phyloP scores from a whole-genome alignment of 352 stramenopile species.

The Pelagophyceae sp. region DNA sequence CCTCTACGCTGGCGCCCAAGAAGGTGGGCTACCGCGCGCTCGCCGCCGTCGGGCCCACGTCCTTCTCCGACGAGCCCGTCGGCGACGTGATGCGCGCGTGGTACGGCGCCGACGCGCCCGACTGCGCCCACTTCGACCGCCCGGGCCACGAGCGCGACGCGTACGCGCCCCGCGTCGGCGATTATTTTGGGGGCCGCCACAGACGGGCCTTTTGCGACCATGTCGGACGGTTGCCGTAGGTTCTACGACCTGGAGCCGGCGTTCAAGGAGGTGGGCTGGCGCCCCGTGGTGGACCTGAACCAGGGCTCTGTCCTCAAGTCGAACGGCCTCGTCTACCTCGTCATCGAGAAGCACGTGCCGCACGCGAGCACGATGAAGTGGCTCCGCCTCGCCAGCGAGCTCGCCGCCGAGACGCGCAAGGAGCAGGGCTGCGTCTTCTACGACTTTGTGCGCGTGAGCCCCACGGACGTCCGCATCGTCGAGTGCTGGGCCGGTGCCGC shows the following conservation, averaged over 20 bases:
- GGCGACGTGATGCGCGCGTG: neutral
- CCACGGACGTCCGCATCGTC: constrained; percentile 14
- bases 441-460: constrained; percentile 16
- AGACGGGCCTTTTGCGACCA: too few species aligned
- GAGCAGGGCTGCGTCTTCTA: constrained; percentile 22
- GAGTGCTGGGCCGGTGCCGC: constrained; percentile 18
- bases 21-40: neutral
- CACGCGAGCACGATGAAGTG: too few species aligned
- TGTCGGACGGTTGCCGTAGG: too few species aligned
- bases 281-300: neutral
- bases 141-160: neutral
- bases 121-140: neutral
- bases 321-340: neutral
- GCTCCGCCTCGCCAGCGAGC: constrained; percentile 2
- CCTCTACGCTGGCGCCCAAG: too few species aligned
- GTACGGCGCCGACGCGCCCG: neutral
- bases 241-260: neutral
- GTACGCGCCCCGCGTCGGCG: too few species aligned
- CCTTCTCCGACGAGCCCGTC: neutral
- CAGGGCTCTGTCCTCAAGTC: too few species aligned
- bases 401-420: constrained; percentile 17
- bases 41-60: neutral
- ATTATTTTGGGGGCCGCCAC: too few species aligned
- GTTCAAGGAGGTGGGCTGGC: neutral
- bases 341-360: constrained; percentile 3